Percentiles rank a stretch among this genome's conserved stretches.
These are phyloP conservation scores for Erigeron philadelphicus DNA, from an alignment of 140 eudicot species.

Conservation along the genomic window DNA sequence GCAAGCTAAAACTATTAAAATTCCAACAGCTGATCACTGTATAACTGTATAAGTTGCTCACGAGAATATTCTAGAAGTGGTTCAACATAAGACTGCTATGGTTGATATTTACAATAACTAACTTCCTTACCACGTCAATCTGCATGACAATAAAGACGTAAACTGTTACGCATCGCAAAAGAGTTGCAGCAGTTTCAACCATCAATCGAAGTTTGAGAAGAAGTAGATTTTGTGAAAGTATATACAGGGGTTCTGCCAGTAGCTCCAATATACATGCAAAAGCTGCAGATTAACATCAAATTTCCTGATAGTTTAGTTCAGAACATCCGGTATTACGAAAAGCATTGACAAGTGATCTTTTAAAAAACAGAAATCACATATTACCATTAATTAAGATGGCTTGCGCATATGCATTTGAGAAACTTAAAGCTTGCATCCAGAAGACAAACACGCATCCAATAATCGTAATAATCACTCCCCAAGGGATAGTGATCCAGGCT, in stretches of 20 bases:
- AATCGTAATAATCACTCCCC: conserved; percentile 60
- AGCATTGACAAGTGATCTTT: not conserved
- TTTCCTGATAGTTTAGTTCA: conserved; percentile 20
- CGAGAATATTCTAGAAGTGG: conserved; percentile 1
- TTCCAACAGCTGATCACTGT: conserved; percentile 7
- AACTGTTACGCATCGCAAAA: conserved; percentile 65
- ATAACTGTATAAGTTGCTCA: conserved; percentile 11
- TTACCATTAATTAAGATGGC: conserved; percentile 86
- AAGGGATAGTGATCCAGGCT: conserved; percentile 86
- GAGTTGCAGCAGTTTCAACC: conserved; percentile 80
- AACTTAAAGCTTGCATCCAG: conserved; percentile 75
- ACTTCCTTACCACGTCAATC: conserved; percentile 49
- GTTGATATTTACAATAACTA: conserved; percentile 6
- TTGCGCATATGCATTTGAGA: conserved; percentile 69
- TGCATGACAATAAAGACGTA: conserved; percentile 59
- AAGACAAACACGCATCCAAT: conserved; percentile 59
- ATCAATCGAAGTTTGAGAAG: conserved; percentile 78
- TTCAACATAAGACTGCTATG: conserved; percentile 6
- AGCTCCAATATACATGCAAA: conserved; percentile 86
- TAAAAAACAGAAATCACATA: conserved; percentile 13
- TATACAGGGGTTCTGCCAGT: conserved; percentile 90
- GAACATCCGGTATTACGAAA: not conserved
- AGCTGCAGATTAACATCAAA: conserved; percentile 42
- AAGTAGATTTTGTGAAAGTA: conserved; percentile 79
- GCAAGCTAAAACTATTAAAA: not conserved